phyloP scores from a whole-genome alignment of 768 basidiomycete genomes.

The Lentinula boryana region DNA sequence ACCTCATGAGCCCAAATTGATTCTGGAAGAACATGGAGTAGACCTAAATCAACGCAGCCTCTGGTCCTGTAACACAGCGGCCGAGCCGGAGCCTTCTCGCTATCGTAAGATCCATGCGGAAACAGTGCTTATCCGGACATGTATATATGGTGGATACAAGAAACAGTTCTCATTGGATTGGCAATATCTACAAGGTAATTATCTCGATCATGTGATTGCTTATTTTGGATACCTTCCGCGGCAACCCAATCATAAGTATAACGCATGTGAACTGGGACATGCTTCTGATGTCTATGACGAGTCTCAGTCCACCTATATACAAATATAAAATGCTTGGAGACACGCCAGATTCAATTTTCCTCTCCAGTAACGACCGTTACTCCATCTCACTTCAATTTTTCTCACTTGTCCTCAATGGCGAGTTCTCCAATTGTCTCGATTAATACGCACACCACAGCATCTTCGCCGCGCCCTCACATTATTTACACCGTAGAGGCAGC shows the following conservation, averaged over 20 bases:
- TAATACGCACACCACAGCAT: constrained; percentile 39
- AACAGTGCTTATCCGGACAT: neutral
- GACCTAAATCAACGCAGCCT: neutral
- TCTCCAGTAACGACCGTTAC: neutral
- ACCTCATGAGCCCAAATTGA: too few relatives aligned
- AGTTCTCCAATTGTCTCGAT: constrained; percentile 21
- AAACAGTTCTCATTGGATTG: too few relatives aligned
- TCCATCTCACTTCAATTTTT: neutral
- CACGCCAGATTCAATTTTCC: neutral
- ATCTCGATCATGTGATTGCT: neutral
- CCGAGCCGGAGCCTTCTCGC: neutral
- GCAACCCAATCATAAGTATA: neutral
- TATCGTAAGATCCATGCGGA: neutral
- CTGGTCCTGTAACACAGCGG: neutral
- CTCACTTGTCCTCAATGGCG: neutral
- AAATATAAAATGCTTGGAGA: neutral
- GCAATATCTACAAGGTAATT: too few relatives aligned
- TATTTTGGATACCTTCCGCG: neutral
- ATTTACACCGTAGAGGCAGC: constrained; percentile 35
- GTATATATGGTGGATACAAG: neutral
- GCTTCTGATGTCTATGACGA: neutral
- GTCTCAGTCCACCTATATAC: neutral
- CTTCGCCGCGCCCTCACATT: constrained; percentile 39
- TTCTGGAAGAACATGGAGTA: neutral
- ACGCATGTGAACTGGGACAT: neutral